Base-by-base conservation (phyloP, 441 rosid species). In the Gossypium davidsonii region DNA sequence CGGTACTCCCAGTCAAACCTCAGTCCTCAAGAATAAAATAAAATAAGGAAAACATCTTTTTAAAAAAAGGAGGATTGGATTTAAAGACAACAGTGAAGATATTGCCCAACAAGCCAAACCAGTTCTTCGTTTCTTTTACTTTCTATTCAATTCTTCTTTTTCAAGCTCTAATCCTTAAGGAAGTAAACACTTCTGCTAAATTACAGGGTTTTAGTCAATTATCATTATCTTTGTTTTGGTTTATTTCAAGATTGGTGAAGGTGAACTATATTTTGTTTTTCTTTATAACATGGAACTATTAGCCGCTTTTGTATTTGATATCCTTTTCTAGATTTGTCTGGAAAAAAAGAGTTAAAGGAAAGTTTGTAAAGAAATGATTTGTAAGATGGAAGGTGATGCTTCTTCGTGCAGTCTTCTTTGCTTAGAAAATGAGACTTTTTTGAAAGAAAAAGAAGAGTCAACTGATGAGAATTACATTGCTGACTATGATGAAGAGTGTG, bases 381-480 rank as follows among this genome's bases (percentile, higher is more conserved):
- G 21, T 2, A 17, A 53, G 20, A 80, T 82, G 86, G 83, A 82
- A 2, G 75, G 74, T 18, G 81, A 70, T 39, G 78, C 66, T 34
- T 74, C 82, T 55, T 55, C 62, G 69, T 70, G 80, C 20, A 74
- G 76, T 64, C 78, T 85, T 64, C 85, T 81, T 31, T 78, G 84
- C 70, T 73, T 62, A 68, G 91, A 83, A 78, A 77, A 57, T 67
- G 70, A 74, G 70, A 25, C 58, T 21, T 67, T 64, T 63, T 69
- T 68, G 53, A 64, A 42, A 26, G 77, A 74, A 11, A 73, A 67
- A 10, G 65, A 48, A 56, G 76, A 62, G 1, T 56, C 14, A 59
- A 44, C 76, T 18, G 76, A 78, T 20, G 70, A 67, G 2, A 0
- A 68, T n/a, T 60, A 48, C 23, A 31, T n/a, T 46, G 20, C 57